Base-by-base conservation (phyloP, 768 basidiomycete genomes). In the Cystobasidium tubakii region DNA sequence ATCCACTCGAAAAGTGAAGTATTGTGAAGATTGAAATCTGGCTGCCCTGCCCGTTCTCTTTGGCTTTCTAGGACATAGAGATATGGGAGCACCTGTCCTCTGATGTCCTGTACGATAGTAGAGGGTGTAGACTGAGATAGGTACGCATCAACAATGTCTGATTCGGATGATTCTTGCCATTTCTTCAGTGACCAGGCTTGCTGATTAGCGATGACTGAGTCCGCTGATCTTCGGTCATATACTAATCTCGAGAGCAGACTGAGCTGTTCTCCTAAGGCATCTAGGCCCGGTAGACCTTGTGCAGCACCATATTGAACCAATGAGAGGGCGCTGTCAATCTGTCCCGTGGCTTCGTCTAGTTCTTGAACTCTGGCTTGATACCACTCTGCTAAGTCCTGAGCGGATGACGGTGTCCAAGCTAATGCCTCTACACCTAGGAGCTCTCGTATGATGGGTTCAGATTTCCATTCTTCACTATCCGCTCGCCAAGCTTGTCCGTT, bases 41-140 rank as follows among this genome's bases (percentile, higher is more conserved):
- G 87, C 12, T 81, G 79, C 19, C 91, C 91, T 19, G 86, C 82
- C 27, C 94, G 88, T 81, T 98, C 94, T 55, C 88, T 87, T 25
- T 89, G 88, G 25, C 91, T 85, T 81, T 97, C 93, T 33, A 98
- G 84, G 27, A 97, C 92, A 77, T 89, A 94, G 0, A 98, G 86
- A 80, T 96, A 99, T 1, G 95, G 95, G 81, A 92, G 84, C 42
- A 95, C 90, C 42, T 96, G 87, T 34, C 84, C 85, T 27, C 84
- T 82, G 50, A 98, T 87, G 77, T 92, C 88, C 54, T 81, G 80
- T 1, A 87, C 85, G 23, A 98, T 78, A 21, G 86, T 86, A 1
- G 85, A 83, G 1, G 89, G 83, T 1, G 87, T 87, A 3, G 93
- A 90, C 80, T 88, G 82, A 1, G 85, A 82, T 12, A 96, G 86